Percentiles rank a stretch among this genome's conserved stretches.
phyloP scores from a whole-genome alignment of 176 grass and related monocot species.

The Cenchrus purpureus region DNA sequence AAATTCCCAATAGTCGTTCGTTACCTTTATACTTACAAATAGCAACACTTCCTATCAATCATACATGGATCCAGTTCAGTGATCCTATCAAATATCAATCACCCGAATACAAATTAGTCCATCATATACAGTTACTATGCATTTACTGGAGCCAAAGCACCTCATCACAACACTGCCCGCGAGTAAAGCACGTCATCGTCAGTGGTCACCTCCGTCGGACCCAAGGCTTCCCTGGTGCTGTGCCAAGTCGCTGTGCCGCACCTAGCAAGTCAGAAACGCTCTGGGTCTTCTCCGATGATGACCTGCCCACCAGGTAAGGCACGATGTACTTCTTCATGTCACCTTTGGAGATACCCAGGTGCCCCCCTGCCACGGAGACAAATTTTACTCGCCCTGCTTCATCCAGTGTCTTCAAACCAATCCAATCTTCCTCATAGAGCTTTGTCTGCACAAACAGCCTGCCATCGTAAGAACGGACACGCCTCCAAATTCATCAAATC shows the following conservation, averaged over 20 bases:
- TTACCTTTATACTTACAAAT: too few relatives aligned
- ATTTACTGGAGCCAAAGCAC: too few relatives aligned
- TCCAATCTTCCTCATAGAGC: slow-evolving; percentile 91
- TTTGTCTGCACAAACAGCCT: slow-evolving; percentile 56
- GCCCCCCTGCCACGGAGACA: slow-evolving; percentile 72
- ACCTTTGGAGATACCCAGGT: slow-evolving; percentile 73
- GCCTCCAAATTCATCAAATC: too few relatives aligned
- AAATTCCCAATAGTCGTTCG: too few relatives aligned
- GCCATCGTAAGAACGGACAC: not conserved
- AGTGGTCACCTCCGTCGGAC: not conserved
- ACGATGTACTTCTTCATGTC: slow-evolving; percentile 88
- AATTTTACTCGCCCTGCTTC: slow-evolving; percentile 79
- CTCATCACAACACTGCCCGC: not conserved
- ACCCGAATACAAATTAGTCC: not conserved
- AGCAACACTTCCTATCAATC: too few relatives aligned
- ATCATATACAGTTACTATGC: not conserved
- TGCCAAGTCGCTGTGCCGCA: slow-evolving; percentile 12
- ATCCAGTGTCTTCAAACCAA: slow-evolving; percentile 78
- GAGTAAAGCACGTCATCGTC: not conserved
- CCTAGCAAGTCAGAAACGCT: slow-evolving; percentile 22
- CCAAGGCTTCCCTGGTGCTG: slow-evolving; percentile 27
- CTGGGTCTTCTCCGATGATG: not conserved
- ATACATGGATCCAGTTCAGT: too few relatives aligned
- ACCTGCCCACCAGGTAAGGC: slow-evolving; percentile 60
- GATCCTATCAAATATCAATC: too few relatives aligned